These are phyloP conservation scores for Chaetomidium leptoderma DNA, from an alignment of 495 filamentous ascomycete genomes.

Conservation along the genomic window DNA sequence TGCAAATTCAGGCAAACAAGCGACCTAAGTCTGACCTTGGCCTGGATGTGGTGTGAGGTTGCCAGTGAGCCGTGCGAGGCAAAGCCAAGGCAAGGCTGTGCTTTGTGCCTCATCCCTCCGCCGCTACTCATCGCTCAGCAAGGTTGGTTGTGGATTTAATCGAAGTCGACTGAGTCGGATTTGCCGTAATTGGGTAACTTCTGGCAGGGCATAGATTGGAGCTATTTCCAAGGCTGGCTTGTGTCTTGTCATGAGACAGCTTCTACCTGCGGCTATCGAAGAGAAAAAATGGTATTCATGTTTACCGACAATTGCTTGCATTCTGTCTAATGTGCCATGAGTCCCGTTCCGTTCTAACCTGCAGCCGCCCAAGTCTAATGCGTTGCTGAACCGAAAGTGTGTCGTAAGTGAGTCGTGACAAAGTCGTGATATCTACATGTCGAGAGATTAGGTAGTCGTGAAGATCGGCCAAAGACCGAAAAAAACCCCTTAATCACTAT, in stretches of 20 bases:
- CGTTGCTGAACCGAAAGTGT: neutral
- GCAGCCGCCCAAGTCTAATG: slow-evolving; percentile 12
- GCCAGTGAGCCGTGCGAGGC: too few relatives aligned
- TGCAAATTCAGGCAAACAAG: neutral
- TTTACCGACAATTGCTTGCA: slow-evolving; percentile 32
- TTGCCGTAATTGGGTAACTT: too few relatives aligned
- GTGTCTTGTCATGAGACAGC: too few relatives aligned
- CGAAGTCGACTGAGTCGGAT: neutral
- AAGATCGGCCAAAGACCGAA: neutral
- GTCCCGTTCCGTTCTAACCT: neutral
- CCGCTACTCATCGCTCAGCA: too few relatives aligned
- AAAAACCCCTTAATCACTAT: neutral
- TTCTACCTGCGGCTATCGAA: too few relatives aligned
- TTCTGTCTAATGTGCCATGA: slow-evolving; percentile 22
- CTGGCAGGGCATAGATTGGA: too few relatives aligned
- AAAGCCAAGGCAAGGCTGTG: slow-evolving; percentile 1
- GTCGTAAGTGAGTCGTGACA: slow-evolving; percentile 14
- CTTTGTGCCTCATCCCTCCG: too few relatives aligned
- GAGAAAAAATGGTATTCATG: neutral
- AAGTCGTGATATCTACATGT: slow-evolving; percentile 17
- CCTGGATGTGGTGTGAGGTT: neutral
- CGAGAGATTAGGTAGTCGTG: neutral
- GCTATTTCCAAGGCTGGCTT: too few relatives aligned
- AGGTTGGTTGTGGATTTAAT: too few relatives aligned
- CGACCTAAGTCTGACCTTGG: too few relatives aligned